Percentiles rank a stretch among this genome's conserved stretches.
phyloP scores from a whole-genome alignment of 345 rosid genomes.

The Atalantia buxifolia region DNA sequence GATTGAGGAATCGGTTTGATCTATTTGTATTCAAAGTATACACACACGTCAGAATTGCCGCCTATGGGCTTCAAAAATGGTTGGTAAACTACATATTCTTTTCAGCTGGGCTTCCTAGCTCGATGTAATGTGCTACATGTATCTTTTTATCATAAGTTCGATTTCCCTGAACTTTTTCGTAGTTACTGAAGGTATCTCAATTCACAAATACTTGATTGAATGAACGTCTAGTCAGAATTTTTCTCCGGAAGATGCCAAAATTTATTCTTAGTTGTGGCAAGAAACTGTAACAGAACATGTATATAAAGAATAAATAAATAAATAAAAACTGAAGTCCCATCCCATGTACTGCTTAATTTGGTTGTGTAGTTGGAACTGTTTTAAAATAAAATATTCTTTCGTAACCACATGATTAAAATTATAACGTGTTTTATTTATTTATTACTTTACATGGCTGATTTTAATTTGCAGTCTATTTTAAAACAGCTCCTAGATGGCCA shows the following conservation, averaged over 20 bases:
- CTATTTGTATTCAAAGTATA: neutral
- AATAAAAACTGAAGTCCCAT: too few relatives aligned
- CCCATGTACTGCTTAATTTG: neutral
- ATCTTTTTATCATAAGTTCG: too few relatives aligned
- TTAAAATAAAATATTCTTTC: fast-evolving
- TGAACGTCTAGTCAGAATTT: too few relatives aligned
- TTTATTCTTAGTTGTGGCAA: neutral
- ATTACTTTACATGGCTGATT: fast-evolving
- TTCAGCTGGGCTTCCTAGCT: neutral
- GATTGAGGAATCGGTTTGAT: neutral
- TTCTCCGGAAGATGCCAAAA: neutral
- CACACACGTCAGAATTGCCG: neutral
- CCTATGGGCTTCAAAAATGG: neutral
- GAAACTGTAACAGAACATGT: neutral
- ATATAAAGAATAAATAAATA: neutral
- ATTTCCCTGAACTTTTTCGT: too few relatives aligned
- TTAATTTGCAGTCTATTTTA: too few relatives aligned
- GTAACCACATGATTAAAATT: fast-evolving
- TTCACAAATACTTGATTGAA: too few relatives aligned
- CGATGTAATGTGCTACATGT: too few relatives aligned
- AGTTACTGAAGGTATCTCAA: too few relatives aligned
- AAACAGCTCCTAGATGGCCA: too few relatives aligned
- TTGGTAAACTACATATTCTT: neutral
- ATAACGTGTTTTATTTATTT: too few relatives aligned
- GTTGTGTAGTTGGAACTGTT: too few relatives aligned